phyloP scores from a whole-genome alignment of 2,329 filamentous ascomycete genomes.

The Botryotinia globosa region DNA sequence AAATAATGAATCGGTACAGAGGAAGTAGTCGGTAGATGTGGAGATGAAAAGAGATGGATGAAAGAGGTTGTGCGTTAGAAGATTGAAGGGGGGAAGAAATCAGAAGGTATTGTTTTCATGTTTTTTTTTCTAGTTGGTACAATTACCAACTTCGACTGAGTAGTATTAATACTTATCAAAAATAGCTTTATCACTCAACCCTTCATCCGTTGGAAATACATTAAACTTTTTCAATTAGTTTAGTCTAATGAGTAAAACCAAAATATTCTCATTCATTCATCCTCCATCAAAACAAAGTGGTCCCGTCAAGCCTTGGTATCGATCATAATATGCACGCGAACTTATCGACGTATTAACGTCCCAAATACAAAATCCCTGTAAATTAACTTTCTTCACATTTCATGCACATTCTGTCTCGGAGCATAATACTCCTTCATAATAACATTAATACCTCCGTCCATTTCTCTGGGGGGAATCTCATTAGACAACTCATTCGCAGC shows the following conservation, averaged over 20 bases:
- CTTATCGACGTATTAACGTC: background rate
- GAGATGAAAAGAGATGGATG: background rate
- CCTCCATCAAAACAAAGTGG: background rate
- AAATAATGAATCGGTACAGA: background rate
- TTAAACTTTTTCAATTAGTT: background rate
- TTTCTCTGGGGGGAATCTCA: background rate
- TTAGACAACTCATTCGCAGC: background rate
- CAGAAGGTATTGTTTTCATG: background rate
- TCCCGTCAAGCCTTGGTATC: background rate
- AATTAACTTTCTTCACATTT: background rate
- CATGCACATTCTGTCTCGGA: background rate
- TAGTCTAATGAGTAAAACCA: background rate
- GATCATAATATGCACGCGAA: background rate
- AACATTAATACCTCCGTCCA: background rate
- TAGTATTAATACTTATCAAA: background rate
- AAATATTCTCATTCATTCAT: background rate
- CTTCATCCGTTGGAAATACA: background rate
- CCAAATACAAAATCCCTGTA: background rate
- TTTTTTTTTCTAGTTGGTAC: background rate
- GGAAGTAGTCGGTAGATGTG: background rate
- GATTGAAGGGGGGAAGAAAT: background rate
- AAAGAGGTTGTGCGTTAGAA: background rate
- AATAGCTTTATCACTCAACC: background rate
- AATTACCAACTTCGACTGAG: background rate
- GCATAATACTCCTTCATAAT: background rate